Evolutionary conservation across 2,329 filamentous ascomycete species (phyloP), one percentile per base, ranked within the genome.

Genomic region (Sporothrix globosa): DNA sequence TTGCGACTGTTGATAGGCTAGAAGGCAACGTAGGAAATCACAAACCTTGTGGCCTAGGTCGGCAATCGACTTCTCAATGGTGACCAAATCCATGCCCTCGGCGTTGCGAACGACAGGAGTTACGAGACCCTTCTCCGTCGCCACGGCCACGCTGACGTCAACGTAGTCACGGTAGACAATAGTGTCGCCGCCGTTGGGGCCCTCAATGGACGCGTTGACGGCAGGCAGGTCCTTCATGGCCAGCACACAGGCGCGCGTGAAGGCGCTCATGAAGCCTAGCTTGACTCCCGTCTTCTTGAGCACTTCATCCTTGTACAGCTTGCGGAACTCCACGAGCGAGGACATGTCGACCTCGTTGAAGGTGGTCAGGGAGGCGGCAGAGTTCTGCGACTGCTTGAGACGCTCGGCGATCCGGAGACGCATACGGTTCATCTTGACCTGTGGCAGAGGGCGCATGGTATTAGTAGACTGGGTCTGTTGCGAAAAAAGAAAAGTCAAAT

Each of bases 401-500:
- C 96, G 93, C 85, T 99, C 96, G 67, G 96, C 93, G 76, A 98
- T 99, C 73, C 96, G 91, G 73, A 98, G 88, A 75, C 96, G 93
- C 96, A 99, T 99, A 74, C 96, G 93, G 86, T 98, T 98, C 96
- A 99, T 99, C 87, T 99, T 99, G 77, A 98, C 93, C 92, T 96
- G 76, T 56, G 73, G 24, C 11, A 14, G 46, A n/a, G 34, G 39
- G 21, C 3, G n/a, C 27, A 2, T 21, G 34, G 39, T 21, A 41
- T 39, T 19, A 63, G 44, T n/a, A 46, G 6, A 30, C 10, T 53
- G 19, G 7, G 10, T 13, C 11, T 4, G 19, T 11, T 17, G 41
- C 2, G 41, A 10, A 4, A 27, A 27, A 30, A 30, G 34, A 34
- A 34, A 34, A 9, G 41, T 17, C 17, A 67, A 67, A 41, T 2